These are phyloP conservation scores for Colletotrichum tanaceti DNA, from an alignment of 2,329 filamentous ascomycete genomes.

Conservation along the genomic window DNA sequence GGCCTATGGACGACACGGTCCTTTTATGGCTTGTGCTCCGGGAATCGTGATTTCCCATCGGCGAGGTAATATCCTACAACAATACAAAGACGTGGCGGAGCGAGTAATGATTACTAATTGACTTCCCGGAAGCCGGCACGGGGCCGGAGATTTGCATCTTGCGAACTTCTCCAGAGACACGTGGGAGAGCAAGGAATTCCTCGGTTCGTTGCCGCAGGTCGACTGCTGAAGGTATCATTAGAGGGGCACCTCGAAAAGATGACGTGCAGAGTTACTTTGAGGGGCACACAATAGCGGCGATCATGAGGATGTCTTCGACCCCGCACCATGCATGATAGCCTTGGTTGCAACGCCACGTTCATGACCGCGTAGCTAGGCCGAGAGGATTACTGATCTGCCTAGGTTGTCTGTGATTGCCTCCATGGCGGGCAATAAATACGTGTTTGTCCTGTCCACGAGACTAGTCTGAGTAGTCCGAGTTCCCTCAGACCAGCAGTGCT, in stretches of 20 bases:
- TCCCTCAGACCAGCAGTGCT: neutral
- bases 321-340: neutral
- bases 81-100: slow-evolving; percentile 9
- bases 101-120: no score
- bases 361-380: neutral
- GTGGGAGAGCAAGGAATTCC: slow-evolving; percentile 21
- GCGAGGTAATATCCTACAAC: slow-evolving; percentile 17
- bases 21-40: no score
- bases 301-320: neutral
- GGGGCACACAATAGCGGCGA: no score
- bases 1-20: slow-evolving; percentile 37
- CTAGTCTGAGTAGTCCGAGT: no score
- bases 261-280: no score
- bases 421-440: neutral
- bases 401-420: neutral
- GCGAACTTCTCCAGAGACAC: slow-evolving; percentile 15
- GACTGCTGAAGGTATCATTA: neutral
- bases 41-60: slow-evolving; percentile 15
- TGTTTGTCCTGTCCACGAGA: neutral
- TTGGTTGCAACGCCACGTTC: neutral
- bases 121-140: slow-evolving; percentile 27
- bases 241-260: no score
- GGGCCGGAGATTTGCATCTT: slow-evolving; percentile 33
- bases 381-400: neutral
- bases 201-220: slow-evolving; percentile 1